Evolutionary conservation across 1,139 yeast species (phyloP).

Genomic region (Komagataea norvegica): DNA sequence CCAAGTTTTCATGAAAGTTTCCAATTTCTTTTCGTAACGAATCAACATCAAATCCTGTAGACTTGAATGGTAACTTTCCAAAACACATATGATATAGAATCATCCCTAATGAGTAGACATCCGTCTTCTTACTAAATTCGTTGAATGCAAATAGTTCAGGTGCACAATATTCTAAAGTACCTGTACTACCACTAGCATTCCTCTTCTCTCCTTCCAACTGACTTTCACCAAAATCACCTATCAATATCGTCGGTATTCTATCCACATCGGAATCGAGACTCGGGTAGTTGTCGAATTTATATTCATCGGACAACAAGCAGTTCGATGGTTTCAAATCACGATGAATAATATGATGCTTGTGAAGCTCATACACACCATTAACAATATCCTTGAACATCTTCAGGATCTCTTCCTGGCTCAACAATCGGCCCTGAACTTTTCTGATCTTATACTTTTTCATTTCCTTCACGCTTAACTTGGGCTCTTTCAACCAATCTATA

Average conservation of each 20-base stretch:
- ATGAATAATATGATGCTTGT: constrained; percentile 70
- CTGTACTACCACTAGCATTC: constrained; percentile 70
- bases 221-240: constrained; percentile 90
- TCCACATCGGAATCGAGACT: constrained; percentile 14
- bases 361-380: constrained; percentile 67
- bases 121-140: constrained; percentile 64
- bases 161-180: constrained; percentile 82
- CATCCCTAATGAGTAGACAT: constrained; percentile 79
- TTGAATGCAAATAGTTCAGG: constrained; percentile 52
- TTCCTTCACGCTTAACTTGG: constrained; percentile 21
- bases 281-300: constrained; percentile 24
- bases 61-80: constrained; percentile 62
- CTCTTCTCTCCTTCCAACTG: constrained; percentile 60
- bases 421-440: constrained; percentile 25
- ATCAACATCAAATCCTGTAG: constrained; percentile 32
- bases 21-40: constrained; percentile 39
- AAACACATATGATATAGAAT: constrained; percentile 69
- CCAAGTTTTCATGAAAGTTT: constrained; percentile 28
- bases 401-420: constrained; percentile 48
- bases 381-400: constrained; percentile 64
- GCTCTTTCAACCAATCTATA: constrained; percentile 35
- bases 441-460: constrained; percentile 31
- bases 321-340: constrained; percentile 88
- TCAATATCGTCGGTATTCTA: constrained; percentile 60
- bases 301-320: constrained; percentile 50